Conservation (phyloP, 768 basidiomycete genomes). For the Boletus sp. region DNA sequence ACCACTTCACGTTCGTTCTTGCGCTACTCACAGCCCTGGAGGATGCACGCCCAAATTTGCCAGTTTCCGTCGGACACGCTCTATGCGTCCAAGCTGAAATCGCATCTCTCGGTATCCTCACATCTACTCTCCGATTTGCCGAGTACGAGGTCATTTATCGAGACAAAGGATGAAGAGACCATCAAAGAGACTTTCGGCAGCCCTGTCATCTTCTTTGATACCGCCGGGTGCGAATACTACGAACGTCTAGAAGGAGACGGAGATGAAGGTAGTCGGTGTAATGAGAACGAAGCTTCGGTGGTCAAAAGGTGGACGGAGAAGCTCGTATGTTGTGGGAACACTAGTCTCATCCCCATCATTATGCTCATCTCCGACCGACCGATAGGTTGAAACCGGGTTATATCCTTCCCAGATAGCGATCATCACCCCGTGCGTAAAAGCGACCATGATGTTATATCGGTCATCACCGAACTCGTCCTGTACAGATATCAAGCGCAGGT, state of each 20-base stretch:
- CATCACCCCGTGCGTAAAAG: conserved; percentile 69
- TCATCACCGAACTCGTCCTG: background rate
- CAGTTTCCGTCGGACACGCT: conserved; percentile 81
- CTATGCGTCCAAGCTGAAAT: conserved; percentile 68
- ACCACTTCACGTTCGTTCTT: background rate
- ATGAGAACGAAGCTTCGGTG: conserved; percentile 91
- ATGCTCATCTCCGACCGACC: background rate
- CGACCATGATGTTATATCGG: background rate
- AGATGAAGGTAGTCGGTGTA: conserved; percentile 90
- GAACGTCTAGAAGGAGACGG: conserved; percentile 74
- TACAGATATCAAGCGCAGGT: conserved; percentile 90
- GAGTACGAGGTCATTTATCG: conserved; percentile 38
- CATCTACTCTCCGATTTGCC: conserved; percentile 75
- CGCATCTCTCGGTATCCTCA: conserved; percentile 66
- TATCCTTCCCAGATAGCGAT: conserved; percentile 75
- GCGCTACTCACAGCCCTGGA: conserved; percentile 27
- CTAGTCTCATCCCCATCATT: too few species aligned
- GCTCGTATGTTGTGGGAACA: conserved; percentile 48
- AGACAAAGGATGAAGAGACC: conserved; percentile 57
- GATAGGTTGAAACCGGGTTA: conserved; percentile 60
- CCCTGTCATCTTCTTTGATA: conserved; percentile 92
- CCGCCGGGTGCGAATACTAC: conserved; percentile 90
- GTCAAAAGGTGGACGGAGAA: conserved; percentile 81
- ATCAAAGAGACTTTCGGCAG: conserved; percentile 68
- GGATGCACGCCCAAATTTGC: conserved; percentile 88